phyloP scores from a whole-genome alignment of 2,329 filamentous ascomycete species.

The Penicillium decumbens region DNA sequence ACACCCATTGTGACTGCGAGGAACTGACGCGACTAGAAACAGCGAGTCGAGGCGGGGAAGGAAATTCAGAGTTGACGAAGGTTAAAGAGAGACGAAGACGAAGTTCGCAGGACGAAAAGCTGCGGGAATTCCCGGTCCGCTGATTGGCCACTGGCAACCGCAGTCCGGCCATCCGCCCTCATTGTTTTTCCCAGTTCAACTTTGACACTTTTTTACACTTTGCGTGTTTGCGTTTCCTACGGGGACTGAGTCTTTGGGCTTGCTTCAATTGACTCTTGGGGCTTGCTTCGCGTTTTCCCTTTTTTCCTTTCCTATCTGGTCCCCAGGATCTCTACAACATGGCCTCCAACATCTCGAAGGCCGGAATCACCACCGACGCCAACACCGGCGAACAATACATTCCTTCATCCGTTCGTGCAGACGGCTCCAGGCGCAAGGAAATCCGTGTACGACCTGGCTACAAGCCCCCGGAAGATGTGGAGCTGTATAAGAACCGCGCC shows the following conservation, averaged over 20 bases:
- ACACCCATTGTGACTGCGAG: slow-evolving; percentile 51
- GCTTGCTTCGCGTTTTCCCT: not conserved
- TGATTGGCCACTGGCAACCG: slow-evolving; percentile 31
- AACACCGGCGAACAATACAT: slow-evolving; percentile 79
- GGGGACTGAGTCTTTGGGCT: slow-evolving; percentile 1
- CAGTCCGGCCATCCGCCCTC: slow-evolving; percentile 25
- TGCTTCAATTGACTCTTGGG: no score
- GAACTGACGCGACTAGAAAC: slow-evolving; percentile 16
- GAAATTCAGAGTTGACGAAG: slow-evolving; percentile 12
- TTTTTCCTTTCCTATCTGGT: not conserved
- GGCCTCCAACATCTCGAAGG: slow-evolving; percentile 17
- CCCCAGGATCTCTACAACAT: slow-evolving; percentile 5
- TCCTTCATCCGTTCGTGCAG: slow-evolving; percentile 76
- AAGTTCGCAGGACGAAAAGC: slow-evolving; percentile 31
- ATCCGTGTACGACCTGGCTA: slow-evolving; percentile 94
- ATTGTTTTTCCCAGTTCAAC: slow-evolving; percentile 7
- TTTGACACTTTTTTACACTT: not conserved
- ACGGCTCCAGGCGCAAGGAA: slow-evolving; percentile 87
- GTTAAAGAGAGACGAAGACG: slow-evolving; percentile 27
- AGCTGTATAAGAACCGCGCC: slow-evolving; percentile 89
- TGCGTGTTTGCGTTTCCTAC: slow-evolving; percentile 1
- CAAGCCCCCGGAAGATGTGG: slow-evolving; percentile 88
- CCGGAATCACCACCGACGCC: slow-evolving; percentile 74
- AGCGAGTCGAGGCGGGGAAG: slow-evolving; percentile 8
- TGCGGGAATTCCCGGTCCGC: slow-evolving; percentile 37